Base-by-base conservation (phyloP, 1,284 basidiomycete genomes). In the Leucocoprinus gongylophorus region DNA sequence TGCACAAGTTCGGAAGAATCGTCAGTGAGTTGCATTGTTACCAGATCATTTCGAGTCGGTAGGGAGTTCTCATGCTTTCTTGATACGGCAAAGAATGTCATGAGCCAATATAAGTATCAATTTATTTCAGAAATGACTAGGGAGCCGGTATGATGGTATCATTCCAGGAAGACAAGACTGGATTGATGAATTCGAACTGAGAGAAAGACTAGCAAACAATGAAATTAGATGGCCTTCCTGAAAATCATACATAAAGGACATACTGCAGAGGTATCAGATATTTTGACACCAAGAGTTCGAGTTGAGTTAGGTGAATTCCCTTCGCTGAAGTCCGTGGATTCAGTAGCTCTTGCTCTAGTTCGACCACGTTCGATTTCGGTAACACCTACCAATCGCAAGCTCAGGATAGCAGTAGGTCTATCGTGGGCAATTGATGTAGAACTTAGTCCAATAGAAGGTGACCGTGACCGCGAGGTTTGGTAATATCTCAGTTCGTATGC, bases 301-400 rank as follows among this genome's bases (percentile, higher is more conserved):
- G 26, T 17, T 15, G 10, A 7, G 23, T 28, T 49, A 18, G 30
- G 12, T 32, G 6, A 17, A 35, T 20, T 54, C 54, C 18, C 50
- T 32, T 21, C 51, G 44, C 23, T 43, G 20, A 47, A 48, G 42
- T 39, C 45, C 28, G 32, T 52, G 7, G 50, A 29, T 26, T 51
- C 40, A 15, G 26, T 28, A 6, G 42, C 55, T 26, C 60, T 55
- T 18, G 57, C 58, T 26, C 57, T 57, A 33, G 48, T 41, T 28
- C 53, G 45, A 5, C 51, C 51, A 21, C 51, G 51, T 23, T 52
- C 51, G 10, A 23, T 54, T 35, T 64, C 61, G 2, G 52, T 56
- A 26, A 61, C 62, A 4, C 61, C 63, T 17, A 71, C 68, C 7
- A 69, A 55, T 12, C 64, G 58, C 2, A 69, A 60, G 46, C 67